Evolutionary conservation across 768 basidiomycete genomes (phyloP).

Genomic region (Rhizopogon vesiculosus): DNA sequence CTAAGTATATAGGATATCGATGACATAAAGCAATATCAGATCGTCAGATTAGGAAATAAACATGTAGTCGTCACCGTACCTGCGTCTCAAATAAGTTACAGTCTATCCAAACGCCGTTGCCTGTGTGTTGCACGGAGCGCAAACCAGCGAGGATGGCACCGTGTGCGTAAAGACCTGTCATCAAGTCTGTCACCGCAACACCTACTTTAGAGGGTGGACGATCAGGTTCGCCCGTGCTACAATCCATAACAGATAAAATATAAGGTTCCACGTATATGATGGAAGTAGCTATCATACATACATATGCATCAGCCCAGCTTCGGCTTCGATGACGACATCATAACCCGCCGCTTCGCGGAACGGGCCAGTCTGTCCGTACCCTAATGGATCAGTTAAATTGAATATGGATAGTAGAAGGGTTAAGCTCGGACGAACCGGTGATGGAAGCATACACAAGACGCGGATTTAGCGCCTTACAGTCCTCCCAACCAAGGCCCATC

Average conservation of each 20-base stretch:
- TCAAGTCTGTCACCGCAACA: slow-evolving; percentile 87
- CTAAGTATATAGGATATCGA: slow-evolving; percentile 32
- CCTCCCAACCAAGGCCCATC: slow-evolving; percentile 84
- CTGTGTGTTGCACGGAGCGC: slow-evolving; percentile 76
- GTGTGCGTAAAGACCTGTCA: slow-evolving; percentile 86
- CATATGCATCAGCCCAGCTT: slow-evolving; percentile 96
- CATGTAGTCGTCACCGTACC: slow-evolving; percentile 34
- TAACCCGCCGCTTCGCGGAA: slow-evolving; percentile 82
- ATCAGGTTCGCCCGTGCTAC: slow-evolving; percentile 83
- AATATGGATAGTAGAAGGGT: background rate
- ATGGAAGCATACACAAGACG: slow-evolving; percentile 84
- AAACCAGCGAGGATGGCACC: slow-evolving; percentile 91
- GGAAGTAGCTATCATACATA: slow-evolving; percentile 31
- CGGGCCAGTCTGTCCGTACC: slow-evolving; percentile 88
- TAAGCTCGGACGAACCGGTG: slow-evolving; percentile 51
- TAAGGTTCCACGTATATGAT: slow-evolving; percentile 8
- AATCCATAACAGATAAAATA: slow-evolving; percentile 5
- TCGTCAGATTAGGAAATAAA: background rate
- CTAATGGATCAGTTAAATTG: slow-evolving; percentile 26
- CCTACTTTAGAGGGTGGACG: slow-evolving; percentile 92
- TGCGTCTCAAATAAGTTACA: slow-evolving; percentile 91
- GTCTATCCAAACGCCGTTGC: slow-evolving; percentile 87
- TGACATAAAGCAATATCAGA: background rate
- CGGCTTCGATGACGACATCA: slow-evolving; percentile 83
- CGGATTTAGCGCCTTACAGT: slow-evolving; percentile 73